Percentiles rank a stretch among this genome's conserved stretches.
Conservation (phyloP, 148 eudicot species). For the Euryodendron excelsum region DNA sequence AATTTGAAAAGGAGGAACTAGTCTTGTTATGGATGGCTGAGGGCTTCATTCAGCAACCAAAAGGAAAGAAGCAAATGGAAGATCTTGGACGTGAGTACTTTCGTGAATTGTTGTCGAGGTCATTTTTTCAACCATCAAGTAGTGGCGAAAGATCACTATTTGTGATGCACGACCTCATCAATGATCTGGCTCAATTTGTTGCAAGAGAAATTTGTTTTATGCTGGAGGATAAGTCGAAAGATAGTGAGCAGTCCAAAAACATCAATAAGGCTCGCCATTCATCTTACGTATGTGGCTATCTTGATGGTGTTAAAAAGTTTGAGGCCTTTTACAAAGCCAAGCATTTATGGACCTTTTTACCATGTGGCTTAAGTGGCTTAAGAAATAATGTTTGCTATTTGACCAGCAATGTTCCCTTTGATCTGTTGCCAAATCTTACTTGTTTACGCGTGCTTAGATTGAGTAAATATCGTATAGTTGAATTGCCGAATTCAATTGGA, state of each 20-base stretch:
- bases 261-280: slow-evolving; percentile 6
- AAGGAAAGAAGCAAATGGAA: slow-evolving; percentile 6
- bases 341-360: slow-evolving; percentile 24
- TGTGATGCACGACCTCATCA: slow-evolving; percentile 40
- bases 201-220: slow-evolving; percentile 11
- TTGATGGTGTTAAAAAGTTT: slow-evolving; percentile 1
- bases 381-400: background rate
- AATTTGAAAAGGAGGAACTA: slow-evolving; percentile 5
- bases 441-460: slow-evolving; percentile 13
- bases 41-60: slow-evolving; percentile 5
- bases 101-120: slow-evolving; percentile 25
- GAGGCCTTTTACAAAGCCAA: background rate
- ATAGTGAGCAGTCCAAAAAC: background rate
- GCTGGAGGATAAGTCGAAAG: slow-evolving; percentile 16
- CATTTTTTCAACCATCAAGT: slow-evolving; percentile 27
- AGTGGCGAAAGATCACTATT: background rate
- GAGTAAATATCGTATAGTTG: background rate
- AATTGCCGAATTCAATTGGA: slow-evolving; percentile 16
- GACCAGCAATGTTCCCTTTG: background rate
- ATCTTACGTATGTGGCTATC: slow-evolving; percentile 9
- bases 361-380: slow-evolving; percentile 13
- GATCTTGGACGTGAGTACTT: slow-evolving; percentile 15
- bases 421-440: slow-evolving; percentile 1
- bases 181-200: slow-evolving; percentile 31
- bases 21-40: slow-evolving; percentile 25